These are phyloP conservation scores for Harringtonia lauricola DNA, from an alignment of 2,329 filamentous ascomycete species.

Conservation along the genomic window DNA sequence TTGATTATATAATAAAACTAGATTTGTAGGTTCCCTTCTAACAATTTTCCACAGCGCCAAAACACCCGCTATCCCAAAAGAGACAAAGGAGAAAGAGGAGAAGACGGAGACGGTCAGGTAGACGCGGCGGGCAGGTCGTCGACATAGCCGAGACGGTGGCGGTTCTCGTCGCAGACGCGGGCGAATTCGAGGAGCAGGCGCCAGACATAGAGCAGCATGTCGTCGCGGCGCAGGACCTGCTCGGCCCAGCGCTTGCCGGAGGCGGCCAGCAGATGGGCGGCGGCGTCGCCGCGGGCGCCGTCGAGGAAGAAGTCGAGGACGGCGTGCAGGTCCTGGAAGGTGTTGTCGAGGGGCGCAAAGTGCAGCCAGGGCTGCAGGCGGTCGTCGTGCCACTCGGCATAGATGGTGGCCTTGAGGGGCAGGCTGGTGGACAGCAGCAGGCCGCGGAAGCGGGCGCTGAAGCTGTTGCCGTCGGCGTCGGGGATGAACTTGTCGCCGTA, in stretches of 20 bases:
- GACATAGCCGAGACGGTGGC: constrained; percentile 31
- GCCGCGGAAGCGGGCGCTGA: constrained; percentile 49
- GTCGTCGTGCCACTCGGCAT: constrained; percentile 65
- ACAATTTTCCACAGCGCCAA: not conserved
- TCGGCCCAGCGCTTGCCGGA: constrained; percentile 50
- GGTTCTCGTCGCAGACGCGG: constrained; percentile 33
- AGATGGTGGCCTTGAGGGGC: constrained; percentile 62
- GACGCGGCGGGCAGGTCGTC: constrained; percentile 23
- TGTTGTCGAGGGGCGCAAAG: constrained; percentile 61
- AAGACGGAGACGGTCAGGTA: not conserved
- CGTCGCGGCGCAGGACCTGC: constrained; percentile 48
- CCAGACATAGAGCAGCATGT: constrained; percentile 57
- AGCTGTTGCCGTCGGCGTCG: constrained; percentile 61
- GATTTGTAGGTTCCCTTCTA: no score
- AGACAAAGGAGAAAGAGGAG: not conserved
- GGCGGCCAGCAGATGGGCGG: constrained; percentile 49
- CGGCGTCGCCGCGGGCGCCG: constrained; percentile 34
- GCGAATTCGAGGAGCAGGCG: constrained; percentile 49
- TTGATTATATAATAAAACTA: no score
- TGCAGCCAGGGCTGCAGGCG: constrained; percentile 60
- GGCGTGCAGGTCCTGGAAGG: constrained; percentile 54
- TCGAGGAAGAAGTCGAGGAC: constrained; percentile 52
- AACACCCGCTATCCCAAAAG: not conserved
- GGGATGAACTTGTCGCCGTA: constrained; percentile 54
- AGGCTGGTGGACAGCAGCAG: constrained; percentile 54